phyloP scores from a whole-genome alignment of 768 basidiomycete genomes.

The Xanthoconium purpureum region DNA sequence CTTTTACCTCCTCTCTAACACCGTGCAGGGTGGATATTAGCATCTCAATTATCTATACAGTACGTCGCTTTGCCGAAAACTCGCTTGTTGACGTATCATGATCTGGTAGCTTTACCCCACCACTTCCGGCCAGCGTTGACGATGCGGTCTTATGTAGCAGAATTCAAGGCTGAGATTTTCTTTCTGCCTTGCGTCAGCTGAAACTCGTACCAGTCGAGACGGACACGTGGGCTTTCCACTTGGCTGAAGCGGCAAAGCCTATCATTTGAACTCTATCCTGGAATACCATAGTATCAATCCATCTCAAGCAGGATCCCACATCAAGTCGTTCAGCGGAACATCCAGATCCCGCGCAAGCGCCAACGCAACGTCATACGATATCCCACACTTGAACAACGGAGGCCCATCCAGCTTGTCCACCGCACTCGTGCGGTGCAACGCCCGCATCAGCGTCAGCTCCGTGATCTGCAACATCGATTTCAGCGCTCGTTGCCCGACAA shows the following conservation, averaged over 20 bases:
- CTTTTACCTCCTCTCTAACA: neutral
- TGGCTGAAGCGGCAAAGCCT: too few species aligned
- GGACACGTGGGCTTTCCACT: too few species aligned
- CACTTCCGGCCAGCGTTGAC: too few species aligned
- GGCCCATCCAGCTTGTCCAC: constrained; percentile 65
- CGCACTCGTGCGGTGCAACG: constrained; percentile 62
- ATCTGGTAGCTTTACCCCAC: too few species aligned
- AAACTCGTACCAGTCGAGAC: too few species aligned
- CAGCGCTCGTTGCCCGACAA: neutral
- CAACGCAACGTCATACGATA: constrained; percentile 57
- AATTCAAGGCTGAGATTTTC: too few species aligned
- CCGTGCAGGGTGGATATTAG: neutral
- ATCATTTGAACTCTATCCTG: too few species aligned
- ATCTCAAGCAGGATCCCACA: constrained; percentile 46
- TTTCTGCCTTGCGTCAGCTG: too few species aligned
- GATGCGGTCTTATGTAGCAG: too few species aligned
- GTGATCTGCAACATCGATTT: constrained; percentile 45
- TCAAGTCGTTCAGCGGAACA: constrained; percentile 56
- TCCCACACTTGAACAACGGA: constrained; percentile 69
- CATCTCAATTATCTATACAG: too few species aligned
- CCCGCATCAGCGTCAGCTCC: constrained; percentile 61
- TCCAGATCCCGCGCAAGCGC: constrained; percentile 57
- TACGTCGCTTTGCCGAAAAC: too few species aligned
- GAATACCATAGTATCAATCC: neutral
- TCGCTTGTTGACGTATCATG: too few species aligned